Conservation (phyloP, 192 early-diverging fungal genomes). For the Dissophora ornata region DNA sequence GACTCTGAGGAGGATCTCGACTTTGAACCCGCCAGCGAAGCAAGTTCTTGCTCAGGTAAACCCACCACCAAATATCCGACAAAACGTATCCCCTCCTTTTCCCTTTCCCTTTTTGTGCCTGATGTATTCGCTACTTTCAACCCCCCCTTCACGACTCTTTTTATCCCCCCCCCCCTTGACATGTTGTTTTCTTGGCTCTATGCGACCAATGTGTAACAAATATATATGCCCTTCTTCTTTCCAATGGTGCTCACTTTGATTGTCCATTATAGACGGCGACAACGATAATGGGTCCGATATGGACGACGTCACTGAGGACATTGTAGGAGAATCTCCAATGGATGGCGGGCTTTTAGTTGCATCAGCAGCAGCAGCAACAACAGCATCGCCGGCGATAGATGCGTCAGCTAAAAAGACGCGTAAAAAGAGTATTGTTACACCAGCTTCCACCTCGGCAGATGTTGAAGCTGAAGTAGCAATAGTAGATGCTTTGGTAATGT, state of each 20-base stretch:
- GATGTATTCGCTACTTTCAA: no score
- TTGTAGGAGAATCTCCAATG: not conserved
- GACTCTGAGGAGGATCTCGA: constrained; percentile 53
- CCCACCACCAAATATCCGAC: not conserved
- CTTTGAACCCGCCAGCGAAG: constrained; percentile 40
- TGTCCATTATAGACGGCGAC: not conserved
- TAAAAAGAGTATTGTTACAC: not conserved
- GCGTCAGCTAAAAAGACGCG: constrained; percentile 7
- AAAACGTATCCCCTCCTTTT: not conserved
- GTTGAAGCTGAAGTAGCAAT: not conserved
- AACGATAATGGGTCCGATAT: not conserved
- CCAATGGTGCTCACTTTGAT: no score
- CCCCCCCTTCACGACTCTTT: no score
- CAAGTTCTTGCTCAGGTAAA: constrained; percentile 28
- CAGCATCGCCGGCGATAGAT: not conserved
- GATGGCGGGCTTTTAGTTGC: no score
- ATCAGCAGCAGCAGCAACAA: no score
- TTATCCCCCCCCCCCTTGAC: no score
- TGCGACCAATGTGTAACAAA: no score
- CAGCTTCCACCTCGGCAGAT: not conserved
- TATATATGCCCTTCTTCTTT: no score
- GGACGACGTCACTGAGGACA: not conserved
- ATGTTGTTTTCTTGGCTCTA: no score
- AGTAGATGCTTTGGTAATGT: not conserved
- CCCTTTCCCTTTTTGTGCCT: not conserved